phyloP scores from a whole-genome alignment of 2,329 filamentous ascomycete genomes.

The Aspergillus sp. region DNA sequence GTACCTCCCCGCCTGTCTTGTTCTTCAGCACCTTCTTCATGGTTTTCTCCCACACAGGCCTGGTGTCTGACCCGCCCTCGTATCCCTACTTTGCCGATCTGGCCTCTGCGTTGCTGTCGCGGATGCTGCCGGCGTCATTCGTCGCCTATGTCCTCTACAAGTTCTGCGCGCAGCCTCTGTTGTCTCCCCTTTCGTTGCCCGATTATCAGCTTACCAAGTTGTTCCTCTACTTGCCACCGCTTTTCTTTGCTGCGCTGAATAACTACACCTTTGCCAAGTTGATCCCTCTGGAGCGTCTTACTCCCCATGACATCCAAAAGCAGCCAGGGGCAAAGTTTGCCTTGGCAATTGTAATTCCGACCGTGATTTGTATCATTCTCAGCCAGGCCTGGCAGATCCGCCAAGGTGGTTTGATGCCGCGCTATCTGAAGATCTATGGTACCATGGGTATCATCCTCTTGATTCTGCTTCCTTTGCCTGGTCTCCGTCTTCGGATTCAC shows the following conservation, averaged over 20 bases:
- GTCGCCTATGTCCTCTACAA: conserved; percentile 81
- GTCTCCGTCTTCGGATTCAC: conserved; percentile 78
- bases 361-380: conserved; percentile 61
- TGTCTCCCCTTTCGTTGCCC: conserved; percentile 58
- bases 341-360: conserved; percentile 66
- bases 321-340: conserved; percentile 86
- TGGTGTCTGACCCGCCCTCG: conserved; percentile 79
- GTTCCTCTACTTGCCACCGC: conserved; percentile 78
- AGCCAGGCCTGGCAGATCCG: conserved; percentile 81
- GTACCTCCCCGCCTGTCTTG: conserved; percentile 69
- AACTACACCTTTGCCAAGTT: conserved; percentile 86
- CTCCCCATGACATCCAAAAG: conserved; percentile 75
- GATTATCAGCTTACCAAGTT: conserved; percentile 74
- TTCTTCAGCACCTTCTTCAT: conserved; percentile 77
- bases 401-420: conserved; percentile 71
- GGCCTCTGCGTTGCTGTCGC: conserved; percentile 69
- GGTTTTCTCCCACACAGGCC: conserved; percentile 81
- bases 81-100: conserved; percentile 61
- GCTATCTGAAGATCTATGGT: conserved; percentile 70
- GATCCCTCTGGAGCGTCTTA: conserved; percentile 91
- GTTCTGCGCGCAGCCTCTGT: conserved; percentile 67
- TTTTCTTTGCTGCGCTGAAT: conserved; percentile 84
- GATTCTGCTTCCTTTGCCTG: conserved; percentile 64
- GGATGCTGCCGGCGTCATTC: conserved; percentile 81
- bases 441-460: conserved; percentile 62